These are phyloP conservation scores for Crithidia fasciculata DNA, from an alignment of 208 protist genomes.

Conservation along the genomic window DNA sequence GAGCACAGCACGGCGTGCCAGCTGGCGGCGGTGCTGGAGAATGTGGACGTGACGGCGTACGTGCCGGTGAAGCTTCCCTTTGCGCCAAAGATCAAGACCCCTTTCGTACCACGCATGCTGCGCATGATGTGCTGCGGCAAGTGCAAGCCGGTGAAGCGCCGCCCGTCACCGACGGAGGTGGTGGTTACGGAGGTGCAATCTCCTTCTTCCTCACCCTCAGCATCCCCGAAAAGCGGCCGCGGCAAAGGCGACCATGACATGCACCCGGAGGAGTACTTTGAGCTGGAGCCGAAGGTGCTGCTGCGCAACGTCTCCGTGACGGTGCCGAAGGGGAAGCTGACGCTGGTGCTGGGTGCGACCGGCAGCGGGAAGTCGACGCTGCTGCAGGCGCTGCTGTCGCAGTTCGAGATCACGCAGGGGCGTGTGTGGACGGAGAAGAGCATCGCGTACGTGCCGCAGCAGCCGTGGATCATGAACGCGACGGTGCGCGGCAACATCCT, in stretches of 20 bases:
- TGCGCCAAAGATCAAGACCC: slow-evolving; percentile 28
- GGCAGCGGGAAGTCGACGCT: slow-evolving; percentile 80
- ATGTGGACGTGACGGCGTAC: slow-evolving; percentile 57
- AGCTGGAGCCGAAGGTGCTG: slow-evolving; percentile 41
- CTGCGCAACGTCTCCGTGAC: slow-evolving; percentile 43
- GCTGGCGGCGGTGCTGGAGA: slow-evolving; percentile 46
- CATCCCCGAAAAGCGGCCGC: too few species aligned
- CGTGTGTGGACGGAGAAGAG: slow-evolving; percentile 26
- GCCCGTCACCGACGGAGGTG: neutral
- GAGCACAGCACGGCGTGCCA: slow-evolving; percentile 28
- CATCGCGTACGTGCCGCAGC: slow-evolving; percentile 90
- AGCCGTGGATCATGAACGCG: slow-evolving; percentile 90
- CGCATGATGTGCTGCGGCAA: slow-evolving; percentile 37
- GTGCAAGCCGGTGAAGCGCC: slow-evolving; percentile 21
- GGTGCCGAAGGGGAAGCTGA: slow-evolving; percentile 58
- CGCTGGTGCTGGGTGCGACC: slow-evolving; percentile 71
- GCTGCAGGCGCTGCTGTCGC: slow-evolving; percentile 44
- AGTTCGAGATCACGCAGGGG: slow-evolving; percentile 37
- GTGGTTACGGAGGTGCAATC: neutral
- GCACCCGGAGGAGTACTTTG: slow-evolving; percentile 26
- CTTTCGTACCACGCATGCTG: slow-evolving; percentile 15
- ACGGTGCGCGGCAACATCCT: slow-evolving; percentile 92
- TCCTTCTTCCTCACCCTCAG: too few species aligned
- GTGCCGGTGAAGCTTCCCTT: slow-evolving; percentile 61
- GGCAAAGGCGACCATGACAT: neutral